A percentile compares a stretch with the other conserved stretches of the same genome.
phyloP scores from a whole-genome alignment of 441 rosid species.

The Pelargonium exstipulatum region DNA sequence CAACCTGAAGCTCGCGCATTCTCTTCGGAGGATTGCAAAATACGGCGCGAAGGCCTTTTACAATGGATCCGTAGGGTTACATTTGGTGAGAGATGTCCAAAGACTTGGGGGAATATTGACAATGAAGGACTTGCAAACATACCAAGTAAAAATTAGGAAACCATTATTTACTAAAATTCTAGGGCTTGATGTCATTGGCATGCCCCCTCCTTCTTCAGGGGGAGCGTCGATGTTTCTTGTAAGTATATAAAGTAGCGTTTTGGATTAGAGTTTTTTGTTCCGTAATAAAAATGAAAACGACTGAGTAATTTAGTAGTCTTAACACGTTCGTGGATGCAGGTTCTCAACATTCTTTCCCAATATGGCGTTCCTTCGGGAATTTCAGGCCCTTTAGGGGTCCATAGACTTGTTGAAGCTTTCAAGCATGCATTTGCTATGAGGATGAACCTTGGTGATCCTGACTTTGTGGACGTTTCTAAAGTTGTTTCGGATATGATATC shows the following conservation, averaged over 20 bases:
- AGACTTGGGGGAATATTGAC: constrained; percentile 49
- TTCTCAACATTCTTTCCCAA: constrained; percentile 48
- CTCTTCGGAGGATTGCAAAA: constrained; percentile 30
- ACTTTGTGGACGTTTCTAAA: constrained; percentile 30
- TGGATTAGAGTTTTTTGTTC: background rate
- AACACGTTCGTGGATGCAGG: constrained; percentile 24
- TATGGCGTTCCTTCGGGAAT: constrained; percentile 37
- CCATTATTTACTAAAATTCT: constrained; percentile 33
- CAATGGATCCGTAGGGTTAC: constrained; percentile 42
- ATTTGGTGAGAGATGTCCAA: constrained; percentile 34
- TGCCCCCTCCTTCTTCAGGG: constrained; percentile 68
- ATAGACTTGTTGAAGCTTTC: constrained; percentile 44
- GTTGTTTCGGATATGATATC: constrained; percentile 51
- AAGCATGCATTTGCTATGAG: constrained; percentile 52
- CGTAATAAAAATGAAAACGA: background rate
- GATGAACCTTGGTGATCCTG: constrained; percentile 66
- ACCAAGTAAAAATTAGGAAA: constrained; percentile 35
- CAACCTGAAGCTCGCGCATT: constrained; percentile 37
- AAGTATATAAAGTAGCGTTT: constrained; percentile 18
- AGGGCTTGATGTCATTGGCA: constrained; percentile 41
- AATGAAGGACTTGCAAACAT: constrained; percentile 37
- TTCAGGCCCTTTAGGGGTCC: constrained; percentile 43
- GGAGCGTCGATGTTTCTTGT: constrained; percentile 53
- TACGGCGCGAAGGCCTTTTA: constrained; percentile 39
- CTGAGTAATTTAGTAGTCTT: background rate